phyloP scores from a whole-genome alignment of 2,329 filamentous ascomycete species.

The Aspergillus hiratsukae region DNA sequence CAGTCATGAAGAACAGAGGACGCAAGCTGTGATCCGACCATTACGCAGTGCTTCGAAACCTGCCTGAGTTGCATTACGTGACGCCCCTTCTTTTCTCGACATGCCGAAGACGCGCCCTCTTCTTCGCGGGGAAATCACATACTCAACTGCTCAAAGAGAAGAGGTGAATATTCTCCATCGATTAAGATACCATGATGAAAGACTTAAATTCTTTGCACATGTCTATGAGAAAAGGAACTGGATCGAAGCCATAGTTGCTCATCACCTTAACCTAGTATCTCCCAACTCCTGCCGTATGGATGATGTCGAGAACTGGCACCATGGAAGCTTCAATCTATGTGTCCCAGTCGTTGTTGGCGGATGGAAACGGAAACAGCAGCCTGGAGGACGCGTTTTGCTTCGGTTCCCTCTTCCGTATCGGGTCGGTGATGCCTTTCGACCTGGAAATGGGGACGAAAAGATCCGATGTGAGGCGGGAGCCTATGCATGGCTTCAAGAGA shows the following conservation, averaged over 20 bases:
- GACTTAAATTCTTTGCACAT: constrained; percentile 16
- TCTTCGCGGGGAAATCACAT: constrained; percentile 17
- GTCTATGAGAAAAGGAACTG: constrained; percentile 12
- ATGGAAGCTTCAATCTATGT: constrained; percentile 17
- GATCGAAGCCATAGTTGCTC: constrained; percentile 23
- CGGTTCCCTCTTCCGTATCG: constrained; percentile 22
- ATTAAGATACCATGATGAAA: constrained; percentile 16
- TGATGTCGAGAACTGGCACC: constrained; percentile 14
- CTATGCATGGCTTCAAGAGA: constrained; percentile 22
- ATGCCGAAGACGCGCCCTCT: constrained; percentile 9
- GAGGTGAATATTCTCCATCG: constrained; percentile 21
- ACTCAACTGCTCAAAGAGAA: constrained; percentile 14
- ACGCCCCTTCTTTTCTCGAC: neutral
- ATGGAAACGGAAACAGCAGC: neutral
- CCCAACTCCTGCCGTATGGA: constrained; percentile 8
- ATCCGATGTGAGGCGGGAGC: constrained; percentile 22
- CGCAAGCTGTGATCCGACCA: no score
- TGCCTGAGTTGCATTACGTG: neutral
- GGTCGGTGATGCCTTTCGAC: constrained; percentile 15
- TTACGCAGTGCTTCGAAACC: neutral
- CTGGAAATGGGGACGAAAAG: constrained; percentile 25
- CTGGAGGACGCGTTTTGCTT: constrained; percentile 11
- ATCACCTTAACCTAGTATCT: constrained; percentile 22
- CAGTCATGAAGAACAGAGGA: neutral
- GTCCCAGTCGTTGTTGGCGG: neutral